These are phyloP conservation scores for Austropuccinia psidii DNA, from an alignment of 1,284 basidiomycete genomes.

Conservation along the genomic window DNA sequence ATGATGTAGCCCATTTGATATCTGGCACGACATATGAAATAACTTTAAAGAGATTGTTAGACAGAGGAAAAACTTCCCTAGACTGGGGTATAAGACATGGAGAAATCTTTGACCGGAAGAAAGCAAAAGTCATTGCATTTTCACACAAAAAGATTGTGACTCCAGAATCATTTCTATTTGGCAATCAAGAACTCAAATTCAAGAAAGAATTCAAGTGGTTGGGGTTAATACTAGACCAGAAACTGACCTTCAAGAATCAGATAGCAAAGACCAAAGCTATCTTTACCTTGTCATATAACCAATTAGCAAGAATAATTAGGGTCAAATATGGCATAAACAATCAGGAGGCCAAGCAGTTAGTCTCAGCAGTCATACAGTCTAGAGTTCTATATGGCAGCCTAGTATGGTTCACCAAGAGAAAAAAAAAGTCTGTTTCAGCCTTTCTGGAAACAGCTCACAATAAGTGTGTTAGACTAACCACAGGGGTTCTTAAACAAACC, in stretches of 20 bases:
- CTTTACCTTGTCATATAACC: background rate
- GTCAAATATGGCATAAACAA: conserved; percentile 1
- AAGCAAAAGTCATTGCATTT: background rate
- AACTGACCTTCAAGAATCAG: background rate
- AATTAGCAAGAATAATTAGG: background rate
- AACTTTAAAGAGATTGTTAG: background rate
- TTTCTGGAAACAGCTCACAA: background rate
- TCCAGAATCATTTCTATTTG: background rate
- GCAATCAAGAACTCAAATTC: background rate
- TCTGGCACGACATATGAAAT: background rate
- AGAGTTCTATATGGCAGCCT: conserved; percentile 7
- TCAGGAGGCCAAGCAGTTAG: background rate
- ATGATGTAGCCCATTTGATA: conserved; percentile 5
- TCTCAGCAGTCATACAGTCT: background rate
- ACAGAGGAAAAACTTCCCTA: background rate
- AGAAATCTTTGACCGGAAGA: conserved; percentile 18
- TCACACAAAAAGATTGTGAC: background rate
- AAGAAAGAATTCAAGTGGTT: background rate
- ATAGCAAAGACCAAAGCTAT: background rate
- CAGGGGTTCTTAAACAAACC: background rate
- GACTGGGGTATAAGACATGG: background rate
- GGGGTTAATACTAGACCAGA: background rate
- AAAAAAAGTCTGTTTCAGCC: background rate
- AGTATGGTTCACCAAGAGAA: conserved; percentile 1
- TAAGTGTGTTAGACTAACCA: background rate